Evolutionary conservation across 257 asterid species (phyloP), one percentile per base, ranked within the genome.

Genomic region (Osmanthus fragrans): DNA sequence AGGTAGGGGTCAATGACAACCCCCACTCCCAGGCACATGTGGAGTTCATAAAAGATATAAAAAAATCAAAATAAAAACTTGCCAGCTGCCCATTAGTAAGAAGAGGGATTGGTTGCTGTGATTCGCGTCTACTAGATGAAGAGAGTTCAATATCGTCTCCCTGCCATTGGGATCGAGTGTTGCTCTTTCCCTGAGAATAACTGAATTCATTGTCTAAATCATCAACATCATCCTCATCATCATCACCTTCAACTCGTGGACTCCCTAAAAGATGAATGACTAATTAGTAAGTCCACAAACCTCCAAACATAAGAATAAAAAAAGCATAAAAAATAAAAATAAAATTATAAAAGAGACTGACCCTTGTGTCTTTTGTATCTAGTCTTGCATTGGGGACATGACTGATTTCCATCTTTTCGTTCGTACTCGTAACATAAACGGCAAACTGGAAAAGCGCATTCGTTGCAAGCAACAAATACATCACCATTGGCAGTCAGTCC

Each of bases 391-490:
- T 94, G 97, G 10, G 98, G 97, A 71, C 97, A 94, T 0, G 90
- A 78, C 82, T 90, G 97, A 81, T 89, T 92, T 67, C 97, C 98
- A 81, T 94, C 97, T 88, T 88, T 94, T 67, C 98, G 83, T 83
- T 94, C 98, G 3, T 92, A 94, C 79, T 94, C 98, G 72, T 94
- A 94, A 78, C 98, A 94, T 80, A 94, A 87, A 68, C 97, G 92
- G 81, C 97, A 94, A 76, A 92, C 97, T 10, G 98, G 98, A 84
- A 92, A 92, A 33, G 92, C 97, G 74, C 98, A 94, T 82, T 94
- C 98, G 40, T 94, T 90, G 86, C 98, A 94, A 81, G 97, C 97
- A 81, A 94, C 93, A 80, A 94, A 94, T 13, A 85, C 77, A 70
- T 94, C 97, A 23, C 97, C 98, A 80, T 18, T 84, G 36, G 84